phyloP scores from a whole-genome alignment of 345 rosid genomes.

The Triadica sebifera region DNA sequence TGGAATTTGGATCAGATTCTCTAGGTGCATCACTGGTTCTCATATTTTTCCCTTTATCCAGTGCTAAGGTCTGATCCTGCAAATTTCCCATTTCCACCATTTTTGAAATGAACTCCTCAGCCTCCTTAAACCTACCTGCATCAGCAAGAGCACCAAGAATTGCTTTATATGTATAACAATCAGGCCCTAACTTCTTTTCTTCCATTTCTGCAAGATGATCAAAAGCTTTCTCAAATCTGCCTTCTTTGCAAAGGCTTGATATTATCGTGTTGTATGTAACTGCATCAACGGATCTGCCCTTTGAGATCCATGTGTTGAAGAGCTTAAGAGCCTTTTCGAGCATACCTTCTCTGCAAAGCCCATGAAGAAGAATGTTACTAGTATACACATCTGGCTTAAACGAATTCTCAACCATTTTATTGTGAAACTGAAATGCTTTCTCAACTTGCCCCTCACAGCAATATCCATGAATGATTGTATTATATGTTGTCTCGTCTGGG shows the following conservation, averaged over 20 bases:
- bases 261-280: constrained; percentile 85
- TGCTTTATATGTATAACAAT: constrained; percentile 61
- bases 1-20: constrained; percentile 38
- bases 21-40: constrained; percentile 23
- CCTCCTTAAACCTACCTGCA: constrained; percentile 55
- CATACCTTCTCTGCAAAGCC: constrained; percentile 71
- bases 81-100: constrained; percentile 42
- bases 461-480: constrained; percentile 68
- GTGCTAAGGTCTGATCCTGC: constrained; percentile 30
- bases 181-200: constrained; percentile 58
- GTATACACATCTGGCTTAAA: constrained; percentile 63
- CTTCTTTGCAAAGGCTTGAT: constrained; percentile 59
- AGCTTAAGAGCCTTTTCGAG: constrained; percentile 79
- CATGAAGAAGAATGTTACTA: constrained; percentile 71
- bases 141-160: constrained; percentile 49
- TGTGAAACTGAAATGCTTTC: constrained; percentile 80
- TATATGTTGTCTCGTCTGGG: constrained; percentile 64
- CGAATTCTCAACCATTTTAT: constrained; percentile 62
- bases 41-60: constrained; percentile 21
- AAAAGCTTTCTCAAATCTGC: constrained; percentile 70
- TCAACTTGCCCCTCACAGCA: constrained; percentile 65
- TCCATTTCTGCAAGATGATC: constrained; percentile 66
- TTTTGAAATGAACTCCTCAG: constrained; percentile 53
- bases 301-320: constrained; percentile 57
- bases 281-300: constrained; percentile 55